phyloP scores from a whole-genome alignment of 2,329 filamentous ascomycete genomes.

The Ilyonectria robusta region DNA sequence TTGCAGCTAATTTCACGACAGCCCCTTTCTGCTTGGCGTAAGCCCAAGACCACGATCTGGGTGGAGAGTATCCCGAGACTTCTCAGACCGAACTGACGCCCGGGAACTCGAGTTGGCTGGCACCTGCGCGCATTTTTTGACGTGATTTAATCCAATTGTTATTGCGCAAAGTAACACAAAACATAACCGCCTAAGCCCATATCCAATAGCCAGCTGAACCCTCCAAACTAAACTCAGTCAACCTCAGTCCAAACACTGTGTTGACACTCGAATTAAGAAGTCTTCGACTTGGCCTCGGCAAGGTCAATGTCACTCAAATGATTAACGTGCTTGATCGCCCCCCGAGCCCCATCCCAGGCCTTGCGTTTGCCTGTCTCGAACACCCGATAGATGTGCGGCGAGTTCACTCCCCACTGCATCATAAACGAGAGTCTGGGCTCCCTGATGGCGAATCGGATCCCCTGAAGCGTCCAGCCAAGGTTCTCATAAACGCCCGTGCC shows the following conservation, averaged over 20 bases:
- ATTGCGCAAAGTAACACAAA: no score
- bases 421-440: constrained; percentile 54
- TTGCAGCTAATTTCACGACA: neutral
- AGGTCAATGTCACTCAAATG: constrained; percentile 34
- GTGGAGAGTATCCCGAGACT: neutral
- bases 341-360: constrained; percentile 54
- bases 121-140: neutral
- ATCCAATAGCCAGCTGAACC: no score
- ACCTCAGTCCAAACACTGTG: no score
- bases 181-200: no score
- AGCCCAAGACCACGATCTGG: neutral
- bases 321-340: constrained; percentile 45
- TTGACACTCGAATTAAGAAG: neutral
- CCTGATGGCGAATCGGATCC: constrained; percentile 55
- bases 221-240: no score
- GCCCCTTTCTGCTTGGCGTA: neutral
- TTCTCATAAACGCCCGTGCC: constrained; percentile 57
- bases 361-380: constrained; percentile 56
- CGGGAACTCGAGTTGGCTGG: neutral
- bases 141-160: no score
- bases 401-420: constrained; percentile 55
- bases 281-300: constrained; percentile 23
- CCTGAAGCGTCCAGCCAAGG: constrained; percentile 56
- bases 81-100: neutral
- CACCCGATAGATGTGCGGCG: constrained; percentile 55